Evolutionary conservation across 2,329 filamentous ascomycete species (phyloP), one percentile per base, ranked within the genome.

Genomic region (Colletotrichum endophyticum): DNA sequence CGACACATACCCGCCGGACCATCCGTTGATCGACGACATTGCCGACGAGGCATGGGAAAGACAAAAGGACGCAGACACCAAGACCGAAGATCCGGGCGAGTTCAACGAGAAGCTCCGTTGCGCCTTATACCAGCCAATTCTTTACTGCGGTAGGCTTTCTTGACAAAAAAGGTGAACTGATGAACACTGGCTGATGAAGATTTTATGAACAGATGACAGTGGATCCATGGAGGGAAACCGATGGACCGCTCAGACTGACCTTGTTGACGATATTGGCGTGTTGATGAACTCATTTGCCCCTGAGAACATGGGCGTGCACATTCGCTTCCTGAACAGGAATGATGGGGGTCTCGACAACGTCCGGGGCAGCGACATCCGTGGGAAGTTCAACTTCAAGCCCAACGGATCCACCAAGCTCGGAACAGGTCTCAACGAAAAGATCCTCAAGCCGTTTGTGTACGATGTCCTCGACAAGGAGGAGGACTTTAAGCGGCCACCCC

Each of bases 151-250:
- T 53, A 22, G 3, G 44, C 11, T 5, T 53, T 4, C 4, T 49
- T 8, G n/a, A 13, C 44, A 7, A 1, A 1, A 49, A 2, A 3
- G n/a, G 2, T 13, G 2, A 49, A 2, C 11, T 49, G 44, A 22
- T 12, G n/a, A 53, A 2, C 2, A 53, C 2, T 53, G n/a, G 44
- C 44, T 53, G n/a, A 53, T 22, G 44, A 53, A 53, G 3, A 3
- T 2, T 2, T 19, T 2, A 13, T 2, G 11, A 53, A 53, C 44
- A 53, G 44, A 53, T 22, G 44, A 53, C n/a, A 53, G 44, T 22
- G 44, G 44, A 13, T 53, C 44, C n/a, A 53, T 53, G 44, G 44
- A 53, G n/a, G 44, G 44, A 53, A 53, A 53, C 8, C 44, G 44
- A 5, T 53, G 44, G 44, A 53, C 44, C 1, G 44, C 44, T 2